Evolutionary conservation across 2,329 filamentous ascomycete species (phyloP).

Genomic region (Colletotrichum sublineola): DNA sequence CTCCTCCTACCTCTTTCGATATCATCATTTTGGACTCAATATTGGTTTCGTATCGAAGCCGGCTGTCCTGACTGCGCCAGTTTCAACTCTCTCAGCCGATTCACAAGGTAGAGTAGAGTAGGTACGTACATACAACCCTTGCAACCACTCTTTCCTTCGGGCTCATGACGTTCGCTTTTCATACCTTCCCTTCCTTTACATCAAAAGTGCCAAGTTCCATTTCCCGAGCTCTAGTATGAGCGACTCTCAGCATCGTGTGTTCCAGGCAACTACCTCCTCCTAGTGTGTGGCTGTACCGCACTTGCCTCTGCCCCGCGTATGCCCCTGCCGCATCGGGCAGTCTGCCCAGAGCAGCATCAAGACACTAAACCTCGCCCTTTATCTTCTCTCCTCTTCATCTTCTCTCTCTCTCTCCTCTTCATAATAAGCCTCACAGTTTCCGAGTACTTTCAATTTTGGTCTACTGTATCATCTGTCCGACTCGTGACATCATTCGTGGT

Average conservation of each 20-base stretch:
- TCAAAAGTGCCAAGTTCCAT: not conserved
- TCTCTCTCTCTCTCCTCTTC: no score
- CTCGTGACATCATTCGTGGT: not conserved
- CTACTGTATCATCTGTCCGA: not conserved
- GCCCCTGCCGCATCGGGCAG: constrained; percentile 1
- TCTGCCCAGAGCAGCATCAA: not conserved
- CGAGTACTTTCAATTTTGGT: not conserved
- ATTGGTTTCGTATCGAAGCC: not conserved
- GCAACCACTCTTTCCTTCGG: not conserved
- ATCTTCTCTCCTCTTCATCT: not conserved
- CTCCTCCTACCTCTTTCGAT: not conserved
- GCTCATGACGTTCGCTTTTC: not conserved
- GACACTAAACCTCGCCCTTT: not conserved
- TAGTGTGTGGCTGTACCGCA: constrained; percentile 13
- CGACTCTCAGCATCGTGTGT: not conserved
- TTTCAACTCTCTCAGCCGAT: not conserved
- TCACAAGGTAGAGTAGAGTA: not conserved
- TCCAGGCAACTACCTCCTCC: not conserved
- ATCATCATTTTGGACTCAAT: no score
- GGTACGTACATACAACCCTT: no score
- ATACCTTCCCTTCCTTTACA: not conserved
- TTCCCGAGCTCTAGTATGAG: not conserved
- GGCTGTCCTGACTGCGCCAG: not conserved
- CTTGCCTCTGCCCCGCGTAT: not conserved
- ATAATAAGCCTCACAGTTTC: not conserved